Evolutionary conservation across 2,329 filamentous ascomycete species (phyloP).

Genomic region (Daldinia sp.): DNA sequence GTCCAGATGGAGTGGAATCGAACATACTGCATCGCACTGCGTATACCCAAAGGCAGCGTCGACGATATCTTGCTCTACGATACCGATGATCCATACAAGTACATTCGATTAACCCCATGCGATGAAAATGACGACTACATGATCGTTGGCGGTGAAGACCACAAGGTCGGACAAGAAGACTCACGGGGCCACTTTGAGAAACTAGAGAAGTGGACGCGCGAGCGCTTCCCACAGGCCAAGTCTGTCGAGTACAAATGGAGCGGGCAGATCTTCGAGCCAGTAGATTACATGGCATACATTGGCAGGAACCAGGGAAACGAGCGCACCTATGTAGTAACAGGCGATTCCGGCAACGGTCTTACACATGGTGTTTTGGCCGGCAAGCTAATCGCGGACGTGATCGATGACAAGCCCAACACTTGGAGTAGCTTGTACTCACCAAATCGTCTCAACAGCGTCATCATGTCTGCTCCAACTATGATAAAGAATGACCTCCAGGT

Average conservation of each 20-base stretch:
- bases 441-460: constrained; percentile 54
- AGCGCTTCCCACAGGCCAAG: constrained; percentile 59
- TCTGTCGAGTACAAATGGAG: constrained; percentile 64
- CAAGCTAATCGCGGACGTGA: constrained; percentile 60
- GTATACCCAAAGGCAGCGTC: constrained; percentile 59
- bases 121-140: constrained; percentile 63
- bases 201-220: constrained; percentile 61
- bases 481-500: constrained; percentile 62
- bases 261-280: constrained; percentile 64
- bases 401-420: constrained; percentile 56
- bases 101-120: constrained; percentile 61
- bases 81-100: constrained; percentile 62
- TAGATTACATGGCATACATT: constrained; percentile 64
- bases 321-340: constrained; percentile 62
- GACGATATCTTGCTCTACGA: constrained; percentile 66
- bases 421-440: constrained; percentile 62
- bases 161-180: constrained; percentile 64
- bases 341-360: constrained; percentile 65
- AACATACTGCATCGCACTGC: constrained; percentile 65
- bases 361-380: constrained; percentile 61
- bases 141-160: constrained; percentile 64
- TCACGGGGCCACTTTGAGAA: constrained; percentile 56
- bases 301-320: constrained; percentile 62
- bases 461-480: constrained; percentile 56
- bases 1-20: constrained; percentile 62